Percentiles rank a stretch among this genome's conserved stretches.
These are phyloP conservation scores for Macrolepiota dolichaula DNA, from an alignment of 768 basidiomycete genomes.

Conservation along the genomic window DNA sequence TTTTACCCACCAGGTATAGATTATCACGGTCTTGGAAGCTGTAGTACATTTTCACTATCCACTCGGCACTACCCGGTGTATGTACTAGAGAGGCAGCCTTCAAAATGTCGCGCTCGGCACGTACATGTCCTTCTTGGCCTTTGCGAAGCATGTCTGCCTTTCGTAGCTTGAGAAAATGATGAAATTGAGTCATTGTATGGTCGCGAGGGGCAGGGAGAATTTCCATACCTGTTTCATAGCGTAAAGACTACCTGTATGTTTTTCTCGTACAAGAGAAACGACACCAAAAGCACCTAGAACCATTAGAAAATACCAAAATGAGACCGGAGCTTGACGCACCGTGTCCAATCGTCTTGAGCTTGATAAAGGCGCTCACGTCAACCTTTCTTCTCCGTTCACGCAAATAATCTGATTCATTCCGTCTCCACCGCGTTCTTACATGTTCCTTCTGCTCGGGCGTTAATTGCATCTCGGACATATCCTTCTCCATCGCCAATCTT, in stretches of 20 bases:
- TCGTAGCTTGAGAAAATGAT: conserved; percentile 50
- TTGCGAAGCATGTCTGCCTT: conserved; percentile 93
- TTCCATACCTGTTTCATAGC: conserved; percentile 91
- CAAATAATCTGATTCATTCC: conserved; percentile 89
- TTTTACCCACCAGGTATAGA: conserved; percentile 78
- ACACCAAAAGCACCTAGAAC: conserved; percentile 89
- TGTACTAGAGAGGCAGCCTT: conserved; percentile 83
- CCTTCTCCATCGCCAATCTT: conserved; percentile 81
- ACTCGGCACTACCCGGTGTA: conserved; percentile 74
- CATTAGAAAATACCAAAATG: conserved; percentile 22
- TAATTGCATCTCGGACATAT: conserved; percentile 75
- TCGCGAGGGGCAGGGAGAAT: conserved; percentile 5
- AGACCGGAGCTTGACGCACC: conserved; percentile 43
- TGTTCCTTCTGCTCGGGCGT: conserved; percentile 66
- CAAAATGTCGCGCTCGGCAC: conserved; percentile 91
- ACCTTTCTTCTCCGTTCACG: conserved; percentile 82
- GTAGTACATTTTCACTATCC: conserved; percentile 93
- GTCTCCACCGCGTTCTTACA: conserved; percentile 71
- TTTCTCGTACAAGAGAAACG: conserved; percentile 87
- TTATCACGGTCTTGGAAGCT: conserved; percentile 95
- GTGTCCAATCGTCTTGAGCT: conserved; percentile 93
- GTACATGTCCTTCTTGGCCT: conserved; percentile 96
- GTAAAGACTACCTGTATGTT: conserved; percentile 72
- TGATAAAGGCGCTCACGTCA: conserved; percentile 79
- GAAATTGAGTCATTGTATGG: conserved; percentile 15